A percentile compares a stretch with the other conserved stretches of the same genome.
These are phyloP conservation scores for Saccharomyces hybrid DNA, from an alignment of 1,139 yeast species.

Conservation along the genomic window DNA sequence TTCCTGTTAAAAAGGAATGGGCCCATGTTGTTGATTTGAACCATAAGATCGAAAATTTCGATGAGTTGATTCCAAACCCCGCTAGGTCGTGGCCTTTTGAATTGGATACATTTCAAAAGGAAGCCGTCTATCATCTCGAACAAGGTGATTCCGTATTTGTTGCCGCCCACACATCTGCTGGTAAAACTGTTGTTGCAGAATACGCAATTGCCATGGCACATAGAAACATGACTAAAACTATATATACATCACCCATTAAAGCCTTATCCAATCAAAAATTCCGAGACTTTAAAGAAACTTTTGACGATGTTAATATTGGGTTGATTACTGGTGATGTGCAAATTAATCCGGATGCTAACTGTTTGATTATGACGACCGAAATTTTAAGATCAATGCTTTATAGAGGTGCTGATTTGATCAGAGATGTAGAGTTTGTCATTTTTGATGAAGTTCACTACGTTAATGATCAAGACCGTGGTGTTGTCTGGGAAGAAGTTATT, in stretches of 20 bases:
- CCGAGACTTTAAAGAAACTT: constrained; percentile 79
- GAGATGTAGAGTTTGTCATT: constrained; percentile 95
- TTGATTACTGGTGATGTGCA: constrained; percentile 97
- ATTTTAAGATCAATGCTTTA: constrained; percentile 91
- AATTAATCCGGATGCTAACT: constrained; percentile 93
- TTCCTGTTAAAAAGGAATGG: constrained; percentile 57
- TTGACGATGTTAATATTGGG: constrained; percentile 80
- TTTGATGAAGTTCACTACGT: constrained; percentile 98
- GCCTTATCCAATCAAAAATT: constrained; percentile 91
- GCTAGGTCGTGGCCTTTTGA: constrained; percentile 93
- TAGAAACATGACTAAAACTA: constrained; percentile 83
- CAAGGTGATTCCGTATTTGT: constrained; percentile 97
- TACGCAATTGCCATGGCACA: constrained; percentile 92
- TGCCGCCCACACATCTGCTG: constrained; percentile 96
- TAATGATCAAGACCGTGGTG: constrained; percentile 95
- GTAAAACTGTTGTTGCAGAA: constrained; percentile 88
- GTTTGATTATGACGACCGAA: constrained; percentile 96
- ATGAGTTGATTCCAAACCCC: constrained; percentile 83
- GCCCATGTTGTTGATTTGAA: constrained; percentile 90
- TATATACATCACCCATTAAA: constrained; percentile 88
- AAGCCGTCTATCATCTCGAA: constrained; percentile 91
- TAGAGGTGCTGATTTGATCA: constrained; percentile 88
- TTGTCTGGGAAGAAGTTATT: constrained; percentile 98
- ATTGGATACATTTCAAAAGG: constrained; percentile 91
- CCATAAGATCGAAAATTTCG: constrained; percentile 74